Conservation (phyloP, 768 basidiomycete species). For the Panaeolus cyanescens region DNA sequence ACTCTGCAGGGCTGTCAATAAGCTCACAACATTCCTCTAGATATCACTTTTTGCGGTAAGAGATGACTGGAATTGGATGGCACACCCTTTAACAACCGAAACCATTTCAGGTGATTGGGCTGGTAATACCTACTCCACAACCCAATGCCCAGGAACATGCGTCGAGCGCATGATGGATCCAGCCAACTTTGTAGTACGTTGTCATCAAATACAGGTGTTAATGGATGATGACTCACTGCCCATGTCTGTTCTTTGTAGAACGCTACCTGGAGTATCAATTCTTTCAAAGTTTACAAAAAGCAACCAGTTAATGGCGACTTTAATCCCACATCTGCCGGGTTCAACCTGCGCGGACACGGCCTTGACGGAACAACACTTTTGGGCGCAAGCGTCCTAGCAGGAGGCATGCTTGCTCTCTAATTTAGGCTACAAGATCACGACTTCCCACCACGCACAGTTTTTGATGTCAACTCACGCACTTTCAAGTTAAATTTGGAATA, state of each 20-base stretch:
- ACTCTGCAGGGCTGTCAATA: neutral
- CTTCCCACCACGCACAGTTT: too few species aligned
- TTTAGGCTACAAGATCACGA: neutral
- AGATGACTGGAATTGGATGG: neutral
- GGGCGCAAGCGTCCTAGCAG: neutral
- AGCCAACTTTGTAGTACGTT: slow-evolving; percentile 67
- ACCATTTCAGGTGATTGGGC: slow-evolving; percentile 63
- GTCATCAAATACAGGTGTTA: neutral
- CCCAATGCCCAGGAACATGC: slow-evolving; percentile 76
- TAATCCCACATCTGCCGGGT: neutral
- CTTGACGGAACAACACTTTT: neutral
- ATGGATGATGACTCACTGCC: neutral
- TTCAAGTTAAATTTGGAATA: neutral
- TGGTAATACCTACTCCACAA: slow-evolving; percentile 73
- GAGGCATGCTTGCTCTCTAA: neutral
- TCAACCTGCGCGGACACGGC: neutral
- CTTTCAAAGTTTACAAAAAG: slow-evolving; percentile 71
- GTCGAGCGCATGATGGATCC: slow-evolving; percentile 63
- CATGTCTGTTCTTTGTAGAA: slow-evolving; percentile 44
- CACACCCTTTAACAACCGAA: neutral
- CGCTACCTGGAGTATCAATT: slow-evolving; percentile 82
- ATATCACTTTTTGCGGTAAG: slow-evolving; percentile 76
- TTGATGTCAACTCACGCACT: neutral
- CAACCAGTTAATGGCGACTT: slow-evolving; percentile 21
- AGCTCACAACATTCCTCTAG: slow-evolving; percentile 34